Evolutionary conservation across 2,329 filamentous ascomycete species (phyloP).

Genomic region (Epichloe brachyelytri): DNA sequence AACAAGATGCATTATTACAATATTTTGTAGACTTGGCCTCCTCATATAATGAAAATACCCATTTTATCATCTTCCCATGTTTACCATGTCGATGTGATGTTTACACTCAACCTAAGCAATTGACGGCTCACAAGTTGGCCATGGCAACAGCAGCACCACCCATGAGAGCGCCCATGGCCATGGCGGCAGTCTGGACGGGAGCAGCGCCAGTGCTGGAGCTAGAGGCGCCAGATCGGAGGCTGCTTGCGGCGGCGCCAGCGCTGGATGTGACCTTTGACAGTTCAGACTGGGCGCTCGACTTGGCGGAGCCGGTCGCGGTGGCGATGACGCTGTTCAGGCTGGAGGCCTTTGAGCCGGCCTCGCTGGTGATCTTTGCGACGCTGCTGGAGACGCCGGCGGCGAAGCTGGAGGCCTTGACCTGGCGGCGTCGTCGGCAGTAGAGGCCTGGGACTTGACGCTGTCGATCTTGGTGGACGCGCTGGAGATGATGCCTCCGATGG

Average conservation of each 20-base stretch:
- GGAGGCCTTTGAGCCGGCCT: constrained; percentile 13
- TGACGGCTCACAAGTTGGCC: constrained; percentile 27
- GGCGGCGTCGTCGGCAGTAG: background rate
- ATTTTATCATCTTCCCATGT: rapidly evolving
- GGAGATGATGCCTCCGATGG: background rate
- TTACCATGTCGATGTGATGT: too few species aligned
- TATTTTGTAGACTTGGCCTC: too few species aligned
- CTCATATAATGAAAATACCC: too few species aligned
- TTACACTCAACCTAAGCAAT: too few species aligned
- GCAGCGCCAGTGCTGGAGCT: constrained; percentile 10
- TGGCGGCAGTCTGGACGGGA: constrained; percentile 26
- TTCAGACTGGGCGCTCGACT: constrained; percentile 13
- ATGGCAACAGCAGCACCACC: constrained; percentile 31
- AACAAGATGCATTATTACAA: too few species aligned
- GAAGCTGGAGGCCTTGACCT: constrained; percentile 5
- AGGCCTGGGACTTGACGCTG: background rate
- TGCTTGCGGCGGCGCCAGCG: constrained; percentile 8
- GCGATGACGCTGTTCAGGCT: constrained; percentile 11
- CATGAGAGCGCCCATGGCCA: constrained; percentile 33
- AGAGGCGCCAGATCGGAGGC: constrained; percentile 6
- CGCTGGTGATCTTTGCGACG: constrained; percentile 8
- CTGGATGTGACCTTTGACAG: constrained; percentile 11
- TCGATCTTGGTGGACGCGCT: background rate
- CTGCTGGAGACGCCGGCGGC: constrained; percentile 6
- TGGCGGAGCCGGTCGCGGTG: constrained; percentile 10